A percentile compares a stretch with the other conserved stretches of the same genome.
These are phyloP conservation scores for Kodamaea hsintzibuensis DNA, from an alignment of 805 yeast species.

Conservation along the genomic window DNA sequence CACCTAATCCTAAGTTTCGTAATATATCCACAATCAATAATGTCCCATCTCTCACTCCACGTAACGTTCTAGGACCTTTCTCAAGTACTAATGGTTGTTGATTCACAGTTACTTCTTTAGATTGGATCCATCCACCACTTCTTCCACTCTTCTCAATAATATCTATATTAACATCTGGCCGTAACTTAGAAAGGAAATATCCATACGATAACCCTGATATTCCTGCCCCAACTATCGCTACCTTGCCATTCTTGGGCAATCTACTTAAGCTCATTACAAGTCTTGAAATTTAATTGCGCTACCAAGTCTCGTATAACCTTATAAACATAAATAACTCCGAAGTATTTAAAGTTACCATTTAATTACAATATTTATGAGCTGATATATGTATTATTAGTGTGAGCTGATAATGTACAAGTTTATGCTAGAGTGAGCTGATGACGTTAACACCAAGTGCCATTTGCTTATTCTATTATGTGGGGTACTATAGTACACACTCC, in stretches of 20 bases:
- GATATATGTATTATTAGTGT: background rate
- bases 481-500: background rate
- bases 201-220: slow-evolving; percentile 80
- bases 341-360: no score
- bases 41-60: slow-evolving; percentile 83
- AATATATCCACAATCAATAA: slow-evolving; percentile 64
- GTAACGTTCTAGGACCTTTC: slow-evolving; percentile 87
- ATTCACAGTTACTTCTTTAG: slow-evolving; percentile 38
- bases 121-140: slow-evolving; percentile 80
- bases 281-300: background rate
- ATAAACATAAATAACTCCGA: no score
- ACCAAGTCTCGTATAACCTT: background rate
- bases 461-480: background rate
- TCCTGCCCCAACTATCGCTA: slow-evolving; percentile 86
- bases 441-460: background rate
- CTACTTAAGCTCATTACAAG: background rate
- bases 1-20: slow-evolving; percentile 44
- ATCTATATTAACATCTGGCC: slow-evolving; percentile 73
- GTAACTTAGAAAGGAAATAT: slow-evolving; percentile 62
- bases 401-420: background rate
- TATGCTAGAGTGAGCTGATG: background rate
- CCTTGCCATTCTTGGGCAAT: slow-evolving; percentile 22
- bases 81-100: slow-evolving; percentile 50
- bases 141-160: slow-evolving; percentile 56
- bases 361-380: background rate